phyloP scores from a whole-genome alignment of 192 early-diverging fungal genomes.

The Pilaira anomala region DNA sequence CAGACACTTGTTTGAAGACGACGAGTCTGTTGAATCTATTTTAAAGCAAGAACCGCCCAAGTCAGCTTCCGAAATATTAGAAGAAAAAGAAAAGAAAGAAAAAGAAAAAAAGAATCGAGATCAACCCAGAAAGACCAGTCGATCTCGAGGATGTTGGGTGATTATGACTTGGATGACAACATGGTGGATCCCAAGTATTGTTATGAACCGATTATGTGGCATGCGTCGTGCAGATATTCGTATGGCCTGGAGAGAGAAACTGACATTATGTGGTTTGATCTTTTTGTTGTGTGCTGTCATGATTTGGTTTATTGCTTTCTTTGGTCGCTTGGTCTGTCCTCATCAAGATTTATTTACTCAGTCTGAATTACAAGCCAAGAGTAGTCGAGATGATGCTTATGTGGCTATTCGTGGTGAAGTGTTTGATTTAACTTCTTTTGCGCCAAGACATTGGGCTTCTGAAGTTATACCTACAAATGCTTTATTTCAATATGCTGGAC shows the following conservation, averaged over 20 bases:
- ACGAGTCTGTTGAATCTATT: too few species aligned
- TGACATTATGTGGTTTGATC: constrained; percentile 85
- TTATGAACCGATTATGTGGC: constrained; percentile 60
- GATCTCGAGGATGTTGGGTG: constrained; percentile 76
- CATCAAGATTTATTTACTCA: constrained; percentile 67
- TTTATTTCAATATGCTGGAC: constrained; percentile 54
- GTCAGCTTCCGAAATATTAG: too few species aligned
- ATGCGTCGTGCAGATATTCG: constrained; percentile 77
- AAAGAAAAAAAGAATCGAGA: too few species aligned
- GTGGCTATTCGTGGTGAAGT: constrained; percentile 77
- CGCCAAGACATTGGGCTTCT: constrained; percentile 50
- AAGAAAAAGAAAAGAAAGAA: too few species aligned
- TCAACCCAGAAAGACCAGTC: constrained; percentile 33
- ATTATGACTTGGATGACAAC: constrained; percentile 71
- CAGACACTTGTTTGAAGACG: too few species aligned
- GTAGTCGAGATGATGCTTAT: constrained; percentile 52
- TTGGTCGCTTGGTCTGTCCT: constrained; percentile 73
- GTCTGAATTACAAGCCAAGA: constrained; percentile 54
- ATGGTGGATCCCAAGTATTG: constrained; percentile 76
- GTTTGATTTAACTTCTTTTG: constrained; percentile 75
- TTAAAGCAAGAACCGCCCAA: too few species aligned
- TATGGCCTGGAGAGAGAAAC: constrained; percentile 97
- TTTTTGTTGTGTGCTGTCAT: constrained; percentile 71
- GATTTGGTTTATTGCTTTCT: constrained; percentile 83
- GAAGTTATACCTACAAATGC: constrained; percentile 57